Evolutionary conservation across 306 rosid species (phyloP).

Genomic region (Fragaria iinumae): DNA sequence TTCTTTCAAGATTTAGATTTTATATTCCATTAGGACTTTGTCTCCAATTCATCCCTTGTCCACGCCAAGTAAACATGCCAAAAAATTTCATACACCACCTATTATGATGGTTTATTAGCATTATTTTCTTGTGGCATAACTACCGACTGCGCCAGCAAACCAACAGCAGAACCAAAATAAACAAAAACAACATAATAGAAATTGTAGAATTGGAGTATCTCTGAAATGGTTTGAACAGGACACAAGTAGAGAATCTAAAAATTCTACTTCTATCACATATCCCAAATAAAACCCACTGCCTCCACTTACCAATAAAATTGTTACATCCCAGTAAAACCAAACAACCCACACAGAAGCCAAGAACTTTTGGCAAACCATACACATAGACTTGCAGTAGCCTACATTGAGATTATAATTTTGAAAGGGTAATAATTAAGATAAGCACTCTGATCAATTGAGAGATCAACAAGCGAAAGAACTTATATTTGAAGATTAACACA

Average conservation of each 20-base stretch:
- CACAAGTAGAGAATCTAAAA: background rate
- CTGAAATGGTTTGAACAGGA: background rate
- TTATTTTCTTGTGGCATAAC: background rate
- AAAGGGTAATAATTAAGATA: background rate
- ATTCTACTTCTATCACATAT: background rate
- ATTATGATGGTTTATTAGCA: background rate
- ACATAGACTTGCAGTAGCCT: background rate
- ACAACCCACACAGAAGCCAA: background rate
- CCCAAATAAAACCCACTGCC: background rate
- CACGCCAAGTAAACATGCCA: background rate
- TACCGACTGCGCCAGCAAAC: background rate
- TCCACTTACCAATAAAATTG: background rate
- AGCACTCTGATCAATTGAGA: background rate
- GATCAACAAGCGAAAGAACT: background rate
- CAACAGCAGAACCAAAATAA: background rate
- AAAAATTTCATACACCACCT: background rate
- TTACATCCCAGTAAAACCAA: background rate
- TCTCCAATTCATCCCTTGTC: slow-evolving; percentile 4
- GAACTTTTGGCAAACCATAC: background rate
- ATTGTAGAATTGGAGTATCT: background rate
- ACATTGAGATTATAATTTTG: background rate
- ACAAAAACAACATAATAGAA: background rate
- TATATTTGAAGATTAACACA: background rate
- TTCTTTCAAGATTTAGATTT: background rate
- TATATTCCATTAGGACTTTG: background rate